phyloP scores from a whole-genome alignment of 345 rosid genomes.

The Arabis alpina region DNA sequence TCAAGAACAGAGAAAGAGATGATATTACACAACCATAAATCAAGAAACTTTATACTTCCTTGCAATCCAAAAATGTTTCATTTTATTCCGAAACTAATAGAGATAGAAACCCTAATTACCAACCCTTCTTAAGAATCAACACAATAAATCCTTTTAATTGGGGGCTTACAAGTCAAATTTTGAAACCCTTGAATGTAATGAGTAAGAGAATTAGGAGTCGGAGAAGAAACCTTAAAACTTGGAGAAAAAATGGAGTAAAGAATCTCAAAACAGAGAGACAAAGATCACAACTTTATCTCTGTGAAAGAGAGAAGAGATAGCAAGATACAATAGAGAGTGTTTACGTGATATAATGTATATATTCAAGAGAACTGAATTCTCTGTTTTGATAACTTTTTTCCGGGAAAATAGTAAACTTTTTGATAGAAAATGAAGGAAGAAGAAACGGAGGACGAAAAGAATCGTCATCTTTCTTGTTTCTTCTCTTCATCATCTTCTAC shows the following conservation, averaged over 20 bases:
- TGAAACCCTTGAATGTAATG: background rate
- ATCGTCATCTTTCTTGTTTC: conserved; percentile 28
- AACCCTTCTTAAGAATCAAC: background rate
- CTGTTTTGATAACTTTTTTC: background rate
- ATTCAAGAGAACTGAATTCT: conserved; percentile 15
- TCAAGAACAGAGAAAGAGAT: background rate
- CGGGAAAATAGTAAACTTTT: background rate
- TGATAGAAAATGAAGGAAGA: background rate
- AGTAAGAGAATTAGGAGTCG: background rate
- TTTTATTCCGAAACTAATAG: background rate
- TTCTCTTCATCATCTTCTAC: background rate
- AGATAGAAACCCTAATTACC: background rate
- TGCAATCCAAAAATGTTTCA: conserved; percentile 1
- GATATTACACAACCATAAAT: background rate
- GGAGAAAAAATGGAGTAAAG: background rate
- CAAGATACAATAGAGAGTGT: conserved; percentile 7
- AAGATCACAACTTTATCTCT: conserved; percentile 15
- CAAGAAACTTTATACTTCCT: background rate
- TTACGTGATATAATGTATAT: background rate
- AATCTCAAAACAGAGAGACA: conserved; percentile 13
- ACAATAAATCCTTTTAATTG: background rate
- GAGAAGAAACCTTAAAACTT: conserved; percentile 22
- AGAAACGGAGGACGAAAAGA: conserved; percentile 27
- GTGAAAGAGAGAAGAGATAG: background rate
- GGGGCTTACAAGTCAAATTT: background rate